Conservation (phyloP, 768 basidiomycete genomes). For the Porphyrellus cyaneotinctus region DNA sequence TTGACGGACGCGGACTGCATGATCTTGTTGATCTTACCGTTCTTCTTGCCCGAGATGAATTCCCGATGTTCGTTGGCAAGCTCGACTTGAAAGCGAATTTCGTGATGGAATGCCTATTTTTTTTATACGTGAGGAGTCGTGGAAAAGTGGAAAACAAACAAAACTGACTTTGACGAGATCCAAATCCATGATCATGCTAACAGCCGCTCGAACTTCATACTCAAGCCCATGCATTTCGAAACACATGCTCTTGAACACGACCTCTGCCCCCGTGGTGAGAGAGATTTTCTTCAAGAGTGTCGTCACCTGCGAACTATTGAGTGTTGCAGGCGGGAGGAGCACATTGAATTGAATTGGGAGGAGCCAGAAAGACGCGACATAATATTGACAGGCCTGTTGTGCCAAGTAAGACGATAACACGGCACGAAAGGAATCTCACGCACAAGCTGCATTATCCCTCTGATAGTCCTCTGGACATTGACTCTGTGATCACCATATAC, state of each 20-base stretch:
- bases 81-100: slow-evolving; percentile 97
- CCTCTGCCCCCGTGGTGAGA: slow-evolving; percentile 82
- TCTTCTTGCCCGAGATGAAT: slow-evolving; percentile 99
- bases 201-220: slow-evolving; percentile 81
- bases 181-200: slow-evolving; percentile 82
- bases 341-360: slow-evolving; percentile 93
- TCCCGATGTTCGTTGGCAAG: slow-evolving; percentile 96
- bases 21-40: slow-evolving; percentile 99
- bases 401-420: slow-evolving; percentile 18
- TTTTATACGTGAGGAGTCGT: not conserved
- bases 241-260: slow-evolving; percentile 95
- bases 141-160: not conserved
- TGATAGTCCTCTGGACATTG: slow-evolving; percentile 90
- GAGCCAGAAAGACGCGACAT: slow-evolving; percentile 96
- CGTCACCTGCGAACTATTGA: slow-evolving; percentile 80
- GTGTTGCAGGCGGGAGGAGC: slow-evolving; percentile 73
- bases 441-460: slow-evolving; percentile 92
- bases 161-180: slow-evolving; percentile 80
- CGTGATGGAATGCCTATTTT: slow-evolving; percentile 86
- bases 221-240: slow-evolving; percentile 97
- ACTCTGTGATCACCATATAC: slow-evolving; percentile 93
- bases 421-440: slow-evolving; percentile 32
- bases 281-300: slow-evolving; percentile 85
- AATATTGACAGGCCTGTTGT: slow-evolving; percentile 79
- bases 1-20: slow-evolving; percentile 97